Evolutionary conservation across 331 rosid genomes (phyloP).

Genomic region (Erythrophleum ivorense): DNA sequence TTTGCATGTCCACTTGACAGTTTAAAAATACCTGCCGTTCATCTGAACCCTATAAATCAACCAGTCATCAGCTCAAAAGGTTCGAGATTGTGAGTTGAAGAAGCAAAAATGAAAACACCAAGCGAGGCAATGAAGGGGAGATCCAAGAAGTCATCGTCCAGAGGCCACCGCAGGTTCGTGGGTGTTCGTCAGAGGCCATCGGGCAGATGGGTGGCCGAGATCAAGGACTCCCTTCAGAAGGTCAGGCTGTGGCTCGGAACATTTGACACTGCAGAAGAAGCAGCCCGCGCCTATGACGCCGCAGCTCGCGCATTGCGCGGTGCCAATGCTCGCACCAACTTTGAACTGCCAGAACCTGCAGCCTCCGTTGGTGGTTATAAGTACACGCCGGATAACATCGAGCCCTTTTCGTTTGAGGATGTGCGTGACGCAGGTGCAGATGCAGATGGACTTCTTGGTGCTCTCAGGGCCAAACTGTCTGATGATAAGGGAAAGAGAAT

Average conservation of each 20-base stretch:
- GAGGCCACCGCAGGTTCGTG: slow-evolving; percentile 70
- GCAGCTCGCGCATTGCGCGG: slow-evolving; percentile 74
- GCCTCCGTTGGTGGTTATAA: slow-evolving; percentile 7
- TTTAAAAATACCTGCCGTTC: slow-evolving; percentile 27
- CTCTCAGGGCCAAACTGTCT: slow-evolving; percentile 58
- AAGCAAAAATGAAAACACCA: slow-evolving; percentile 40
- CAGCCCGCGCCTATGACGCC: slow-evolving; percentile 66
- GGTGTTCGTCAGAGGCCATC: slow-evolving; percentile 79
- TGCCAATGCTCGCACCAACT: slow-evolving; percentile 69
- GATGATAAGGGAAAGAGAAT: slow-evolving; percentile 41
- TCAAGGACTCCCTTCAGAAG: slow-evolving; percentile 69
- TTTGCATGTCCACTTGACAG: slow-evolving; percentile 14
- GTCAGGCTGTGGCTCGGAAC: slow-evolving; percentile 83
- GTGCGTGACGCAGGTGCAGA: slow-evolving; percentile 37
- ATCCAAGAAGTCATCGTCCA: slow-evolving; percentile 55
- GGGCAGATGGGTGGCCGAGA: slow-evolving; percentile 87
- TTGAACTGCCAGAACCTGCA: slow-evolving; percentile 49
- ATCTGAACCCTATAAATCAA: not conserved
- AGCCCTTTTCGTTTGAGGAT: slow-evolving; percentile 72
- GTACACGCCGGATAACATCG: slow-evolving; percentile 30
- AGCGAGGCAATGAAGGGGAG: slow-evolving; percentile 43
- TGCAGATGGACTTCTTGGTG: slow-evolving; percentile 59
- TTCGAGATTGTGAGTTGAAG: not conserved
- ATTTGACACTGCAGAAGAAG: slow-evolving; percentile 71
- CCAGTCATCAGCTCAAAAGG: not conserved